Evolutionary conservation across 192 early-diverging fungal species (phyloP), one percentile per base, ranked within the genome.

Genomic region (Gamsiella multidivaricata): DNA sequence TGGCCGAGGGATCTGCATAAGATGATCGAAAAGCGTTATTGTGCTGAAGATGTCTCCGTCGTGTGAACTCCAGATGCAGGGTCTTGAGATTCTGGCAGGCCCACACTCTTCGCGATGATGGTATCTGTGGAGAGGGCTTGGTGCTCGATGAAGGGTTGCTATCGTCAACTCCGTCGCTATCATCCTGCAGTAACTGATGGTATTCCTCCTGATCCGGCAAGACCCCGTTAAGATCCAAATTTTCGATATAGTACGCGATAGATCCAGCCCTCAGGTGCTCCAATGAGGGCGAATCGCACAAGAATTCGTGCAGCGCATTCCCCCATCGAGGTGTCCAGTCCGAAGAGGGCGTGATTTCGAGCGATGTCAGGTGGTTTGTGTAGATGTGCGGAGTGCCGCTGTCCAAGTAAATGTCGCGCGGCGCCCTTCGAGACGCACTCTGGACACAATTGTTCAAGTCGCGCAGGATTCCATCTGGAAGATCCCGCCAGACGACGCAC

Each of bases 1-100:
- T 43, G 53, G n/a, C n/a, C n/a, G n/a, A n/a, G n/a, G n/a, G n/a
- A n/a, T n/a, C n/a, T n/a, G n/a, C n/a, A n/a, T 43, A 55, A 11
- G 53, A 22, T 12, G 56, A 52, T 34, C 56, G 36, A 31, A 2
- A 34, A 36, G 15, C 18, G 22, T 25, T 20, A 23, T 32, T 9
- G 18, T 43, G 29, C 31, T 32, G 39, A 18, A 36, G 0, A 9
- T 61, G 58, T 20, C 20, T 5, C 9, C 47, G 49, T 5, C 58
- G 41, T 23, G 52, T 37, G 15, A 70, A 42, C 14, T 70, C 59
- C 1, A 70, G 36, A 17, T 70, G 59, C 6, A 70, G 36, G 10
- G 56, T 59, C 32, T 70, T 70, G 8, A 70, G 42, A 26, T 70
- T 70, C 8, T 59, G 58, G 54, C 68, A 70, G 3, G 59, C 59